Evolutionary conservation across 305 asterid genomes (phyloP).

Genomic region (Ruellia speciosa): DNA sequence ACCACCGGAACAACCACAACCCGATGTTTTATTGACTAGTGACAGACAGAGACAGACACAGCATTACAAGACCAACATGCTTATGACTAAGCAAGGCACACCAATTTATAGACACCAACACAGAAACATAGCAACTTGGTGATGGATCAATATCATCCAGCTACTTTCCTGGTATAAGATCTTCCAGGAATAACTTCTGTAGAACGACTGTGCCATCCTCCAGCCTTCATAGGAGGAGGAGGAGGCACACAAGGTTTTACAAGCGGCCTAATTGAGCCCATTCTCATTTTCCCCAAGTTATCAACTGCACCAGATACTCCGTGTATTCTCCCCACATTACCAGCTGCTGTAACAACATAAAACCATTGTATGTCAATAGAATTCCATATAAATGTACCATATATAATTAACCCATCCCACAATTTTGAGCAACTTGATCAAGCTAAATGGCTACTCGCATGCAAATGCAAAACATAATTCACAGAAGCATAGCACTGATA

Average conservation of each 20-base stretch:
- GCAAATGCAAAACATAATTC: no score
- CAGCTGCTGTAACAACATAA: constrained; percentile 24
- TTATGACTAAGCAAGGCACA: no score
- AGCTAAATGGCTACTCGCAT: no score
- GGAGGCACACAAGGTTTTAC: constrained; percentile 46
- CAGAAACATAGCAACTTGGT: background rate
- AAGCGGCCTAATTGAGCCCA: constrained; percentile 40
- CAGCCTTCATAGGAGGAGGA: constrained; percentile 77
- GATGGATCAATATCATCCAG: constrained; percentile 23
- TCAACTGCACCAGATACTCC: constrained; percentile 46
- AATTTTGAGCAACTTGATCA: no score
- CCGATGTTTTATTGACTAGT: no score
- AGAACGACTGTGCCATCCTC: constrained; percentile 78
- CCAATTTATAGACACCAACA: background rate
- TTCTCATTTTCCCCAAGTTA: constrained; percentile 47
- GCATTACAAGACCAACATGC: no score
- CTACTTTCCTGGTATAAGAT: constrained; percentile 37
- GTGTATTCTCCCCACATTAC: constrained; percentile 32
- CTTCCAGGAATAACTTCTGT: constrained; percentile 39
- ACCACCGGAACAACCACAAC: no score
- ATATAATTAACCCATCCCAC: no score
- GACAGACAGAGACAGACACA: no score
- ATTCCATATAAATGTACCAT: background rate
- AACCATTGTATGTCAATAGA: background rate
- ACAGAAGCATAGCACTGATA: no score